Evolutionary conservation across 2,329 filamentous ascomycete genomes (phyloP), one percentile per base, ranked within the genome.

Genomic region (Verticillium nonalfalfae): DNA sequence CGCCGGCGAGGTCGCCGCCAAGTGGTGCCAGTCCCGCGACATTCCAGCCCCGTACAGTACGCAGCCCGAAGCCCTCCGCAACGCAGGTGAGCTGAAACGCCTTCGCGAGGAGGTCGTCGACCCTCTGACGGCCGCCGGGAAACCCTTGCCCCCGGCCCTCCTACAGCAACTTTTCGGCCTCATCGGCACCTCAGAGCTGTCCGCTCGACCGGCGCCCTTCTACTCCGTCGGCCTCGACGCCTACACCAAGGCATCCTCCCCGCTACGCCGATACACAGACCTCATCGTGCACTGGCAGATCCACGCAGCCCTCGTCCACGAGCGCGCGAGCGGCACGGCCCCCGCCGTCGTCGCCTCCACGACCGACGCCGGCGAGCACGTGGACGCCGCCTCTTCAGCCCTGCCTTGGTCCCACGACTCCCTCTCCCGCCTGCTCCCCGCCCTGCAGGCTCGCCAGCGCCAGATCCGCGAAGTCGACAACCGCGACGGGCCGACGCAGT

Each of bases 201-300:
- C 81, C 9, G 76, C 81, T n/a, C 72, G 70, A 3, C 80, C 86
- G 0, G 81, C 79, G 9, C 81, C 81, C 5, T 82, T 88, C 71
- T 79, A 83, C 63, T 76, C 81, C 55, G 77, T 89, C 62, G 87
- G 86, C 18, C 69, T 83, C 1, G 78, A 85, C 60, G 82, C 83
- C 74, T 88, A 89, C 71, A 76, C 83, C 62, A 88, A 87, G 66
- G 81, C 81, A 45, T 90, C 87, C 7, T 87, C 84, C 58, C 87
- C 87, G 18, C 78, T 90, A n/a, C 84, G 87, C 38, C 82, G 87
- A 54, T 89, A 82, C 72, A 73, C 77, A 5, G 87, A 90, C 71
- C 74, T 90, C 56, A 70, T 90, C 36, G 79, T 83, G 1, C 86
- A 89, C 73, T 89, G 85, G 84, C 86, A 90, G 71, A 83, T 90